phyloP scores from a whole-genome alignment of 1,284 basidiomycete genomes.

The Moniliophthora roreri region DNA sequence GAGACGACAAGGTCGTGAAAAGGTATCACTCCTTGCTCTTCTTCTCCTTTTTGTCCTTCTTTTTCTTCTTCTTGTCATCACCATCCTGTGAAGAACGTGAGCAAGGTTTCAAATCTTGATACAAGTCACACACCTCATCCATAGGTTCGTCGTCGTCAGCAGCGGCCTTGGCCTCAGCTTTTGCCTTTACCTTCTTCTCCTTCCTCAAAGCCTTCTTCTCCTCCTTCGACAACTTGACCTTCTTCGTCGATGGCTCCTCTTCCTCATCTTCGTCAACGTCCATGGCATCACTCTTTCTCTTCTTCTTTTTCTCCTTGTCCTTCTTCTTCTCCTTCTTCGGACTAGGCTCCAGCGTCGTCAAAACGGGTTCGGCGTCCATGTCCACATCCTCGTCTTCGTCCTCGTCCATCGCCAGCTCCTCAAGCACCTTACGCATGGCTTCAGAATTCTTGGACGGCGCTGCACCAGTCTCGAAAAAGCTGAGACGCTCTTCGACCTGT shows the following conservation, averaged over 20 bases:
- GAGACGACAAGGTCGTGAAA: too few relatives aligned
- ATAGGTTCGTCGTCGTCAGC: constrained; percentile 31
- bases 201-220: constrained; percentile 83
- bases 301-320: constrained; percentile 60
- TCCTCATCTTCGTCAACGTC: constrained; percentile 58
- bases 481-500: constrained; percentile 95
- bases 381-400: constrained; percentile 70
- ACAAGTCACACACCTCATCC: constrained; percentile 7
- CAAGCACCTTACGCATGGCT: constrained; percentile 86
- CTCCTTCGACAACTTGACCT: constrained; percentile 76
- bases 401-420: constrained; percentile 74
- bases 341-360: constrained; percentile 55
- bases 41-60: constrained; percentile 39
- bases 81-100: constrained; percentile 24
- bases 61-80: constrained; percentile 31
- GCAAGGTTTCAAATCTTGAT: constrained; percentile 2
- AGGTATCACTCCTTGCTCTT: constrained; percentile 42
- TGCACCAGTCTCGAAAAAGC: constrained; percentile 91
- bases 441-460: constrained; percentile 87
- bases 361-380: constrained; percentile 49
- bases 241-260: constrained; percentile 61
- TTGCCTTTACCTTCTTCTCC: constrained; percentile 64
- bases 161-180: constrained; percentile 38
- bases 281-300: constrained; percentile 62
- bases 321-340: constrained; percentile 55